Percentiles rank a stretch among this genome's conserved stretches.
These are phyloP conservation scores for Trametes cubensis DNA, from an alignment of 768 basidiomycete genomes.

Conservation along the genomic window DNA sequence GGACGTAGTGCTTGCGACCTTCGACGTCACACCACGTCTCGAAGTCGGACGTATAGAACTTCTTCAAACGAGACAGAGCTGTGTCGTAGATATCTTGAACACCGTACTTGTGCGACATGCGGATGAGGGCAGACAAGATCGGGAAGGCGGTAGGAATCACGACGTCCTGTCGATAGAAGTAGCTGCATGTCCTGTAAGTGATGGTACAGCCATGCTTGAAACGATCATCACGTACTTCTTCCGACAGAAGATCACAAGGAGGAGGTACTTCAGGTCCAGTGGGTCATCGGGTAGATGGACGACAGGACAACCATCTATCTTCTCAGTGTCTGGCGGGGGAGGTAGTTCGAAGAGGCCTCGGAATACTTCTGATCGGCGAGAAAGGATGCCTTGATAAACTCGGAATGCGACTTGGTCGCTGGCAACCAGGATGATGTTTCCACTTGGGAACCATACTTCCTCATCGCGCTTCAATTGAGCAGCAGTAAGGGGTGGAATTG, in stretches of 20 bases:
- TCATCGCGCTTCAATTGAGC: background rate
- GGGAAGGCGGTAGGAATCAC: background rate
- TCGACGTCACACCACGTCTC: background rate
- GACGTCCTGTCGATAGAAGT: background rate
- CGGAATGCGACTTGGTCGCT: conserved; percentile 11
- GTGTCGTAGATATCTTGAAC: conserved; percentile 1
- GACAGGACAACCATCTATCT: conserved; percentile 15
- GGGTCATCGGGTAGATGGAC: conserved; percentile 18
- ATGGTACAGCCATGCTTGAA: no score
- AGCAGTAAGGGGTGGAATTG: background rate
- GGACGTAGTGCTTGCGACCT: background rate
- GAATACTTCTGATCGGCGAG: conserved; percentile 22
- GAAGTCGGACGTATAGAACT: conserved; percentile 8
- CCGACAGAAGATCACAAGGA: conserved; percentile 3
- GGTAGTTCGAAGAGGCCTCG: conserved; percentile 18
- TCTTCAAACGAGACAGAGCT: conserved; percentile 5
- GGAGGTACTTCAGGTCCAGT: conserved; percentile 6
- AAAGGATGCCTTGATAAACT: conserved; percentile 20
- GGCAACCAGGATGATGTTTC: conserved; percentile 66
- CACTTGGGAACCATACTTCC: conserved; percentile 62
- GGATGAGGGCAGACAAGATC: conserved; percentile 2
- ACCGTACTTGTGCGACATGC: conserved; percentile 14
- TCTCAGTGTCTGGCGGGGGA: conserved; percentile 1
- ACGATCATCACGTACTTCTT: background rate
- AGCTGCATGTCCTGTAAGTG: background rate